phyloP scores from a whole-genome alignment of 1,284 basidiomycete species.

The Stereum hirsutum region DNA sequence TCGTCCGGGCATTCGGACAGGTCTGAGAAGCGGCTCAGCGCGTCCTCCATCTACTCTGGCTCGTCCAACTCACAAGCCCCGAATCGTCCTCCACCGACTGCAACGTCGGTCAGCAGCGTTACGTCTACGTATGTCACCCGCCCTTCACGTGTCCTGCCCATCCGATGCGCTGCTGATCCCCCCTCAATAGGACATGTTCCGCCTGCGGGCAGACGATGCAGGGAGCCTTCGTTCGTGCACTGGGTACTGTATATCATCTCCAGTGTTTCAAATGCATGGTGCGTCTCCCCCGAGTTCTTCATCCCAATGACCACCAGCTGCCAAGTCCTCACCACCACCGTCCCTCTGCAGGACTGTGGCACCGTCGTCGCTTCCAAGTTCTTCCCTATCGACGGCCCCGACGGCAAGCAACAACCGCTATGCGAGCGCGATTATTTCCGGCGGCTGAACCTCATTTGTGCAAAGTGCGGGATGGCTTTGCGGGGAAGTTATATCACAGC shows the following conservation, averaged over 20 bases:
- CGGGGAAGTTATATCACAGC: slow-evolving; percentile 99
- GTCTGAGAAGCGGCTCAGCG: slow-evolving; percentile 30
- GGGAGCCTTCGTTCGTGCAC: slow-evolving; percentile 93
- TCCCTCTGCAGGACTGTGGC: slow-evolving; percentile 84
- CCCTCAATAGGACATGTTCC: slow-evolving; percentile 46
- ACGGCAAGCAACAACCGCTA: slow-evolving; percentile 83
- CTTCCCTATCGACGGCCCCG: slow-evolving; percentile 90
- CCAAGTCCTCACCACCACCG: slow-evolving; percentile 10
- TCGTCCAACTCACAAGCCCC: slow-evolving; percentile 24
- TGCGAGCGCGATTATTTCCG: slow-evolving; percentile 99
- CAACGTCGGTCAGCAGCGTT: slow-evolving; percentile 29
- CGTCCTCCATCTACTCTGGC: slow-evolving; percentile 26
- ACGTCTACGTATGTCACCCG: slow-evolving; percentile 30
- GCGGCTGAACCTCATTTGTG: slow-evolving; percentile 92
- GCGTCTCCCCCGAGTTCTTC: slow-evolving; percentile 21
- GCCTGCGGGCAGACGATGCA: slow-evolving; percentile 75
- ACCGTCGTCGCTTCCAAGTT: slow-evolving; percentile 97
- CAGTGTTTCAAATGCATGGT: slow-evolving; percentile 98
- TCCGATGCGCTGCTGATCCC: slow-evolving; percentile 12
- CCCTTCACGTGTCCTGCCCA: slow-evolving; percentile 11
- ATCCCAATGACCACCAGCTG: slow-evolving; percentile 8
- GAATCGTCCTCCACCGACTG: slow-evolving; percentile 14
- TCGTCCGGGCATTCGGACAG: slow-evolving; percentile 42
- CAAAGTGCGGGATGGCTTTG: slow-evolving; percentile 89
- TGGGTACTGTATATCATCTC: slow-evolving; percentile 91